These are phyloP conservation scores for Epichloe festucae DNA, from an alignment of 2,329 filamentous ascomycete genomes.

Conservation along the genomic window DNA sequence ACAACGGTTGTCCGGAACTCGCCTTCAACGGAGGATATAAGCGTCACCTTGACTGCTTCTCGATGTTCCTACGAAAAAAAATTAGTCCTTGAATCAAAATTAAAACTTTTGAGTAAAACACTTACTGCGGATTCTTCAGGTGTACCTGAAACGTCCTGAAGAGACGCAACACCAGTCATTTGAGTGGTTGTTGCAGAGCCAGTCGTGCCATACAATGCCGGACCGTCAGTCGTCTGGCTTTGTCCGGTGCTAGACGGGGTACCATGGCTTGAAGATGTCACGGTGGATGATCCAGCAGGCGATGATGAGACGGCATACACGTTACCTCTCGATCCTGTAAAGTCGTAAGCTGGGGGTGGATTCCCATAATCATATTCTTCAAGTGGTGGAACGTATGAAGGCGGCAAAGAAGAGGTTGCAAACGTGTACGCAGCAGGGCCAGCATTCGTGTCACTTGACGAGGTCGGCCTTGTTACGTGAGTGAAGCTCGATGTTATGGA, in stretches of 20 bases:
- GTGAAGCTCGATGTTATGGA: neutral
- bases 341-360: conserved; percentile 2
- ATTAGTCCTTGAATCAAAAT: neutral
- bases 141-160: neutral
- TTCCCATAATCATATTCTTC: conserved; percentile 7
- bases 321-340: neutral
- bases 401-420: conserved; percentile 1
- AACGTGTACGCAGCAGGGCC: conserved; percentile 3
- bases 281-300: neutral
- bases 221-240: neutral
- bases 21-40: conserved; percentile 12
- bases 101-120: neutral
- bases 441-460: neutral
- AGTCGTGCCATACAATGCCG: conserved; percentile 1
- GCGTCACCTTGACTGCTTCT: conserved; percentile 9
- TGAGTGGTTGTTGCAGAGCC: neutral
- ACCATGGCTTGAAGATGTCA: neutral
- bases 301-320: neutral
- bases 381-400: conserved; percentile 6
- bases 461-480: neutral
- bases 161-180: neutral
- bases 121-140: neutral
- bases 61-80: neutral
- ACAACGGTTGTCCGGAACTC: conserved; percentile 10
- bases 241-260: neutral